Percentiles rank a stretch among this genome's conserved stretches.
These are phyloP conservation scores for Endotrypanum monterogeii DNA, from an alignment of 208 protist genomes.

Conservation along the genomic window DNA sequence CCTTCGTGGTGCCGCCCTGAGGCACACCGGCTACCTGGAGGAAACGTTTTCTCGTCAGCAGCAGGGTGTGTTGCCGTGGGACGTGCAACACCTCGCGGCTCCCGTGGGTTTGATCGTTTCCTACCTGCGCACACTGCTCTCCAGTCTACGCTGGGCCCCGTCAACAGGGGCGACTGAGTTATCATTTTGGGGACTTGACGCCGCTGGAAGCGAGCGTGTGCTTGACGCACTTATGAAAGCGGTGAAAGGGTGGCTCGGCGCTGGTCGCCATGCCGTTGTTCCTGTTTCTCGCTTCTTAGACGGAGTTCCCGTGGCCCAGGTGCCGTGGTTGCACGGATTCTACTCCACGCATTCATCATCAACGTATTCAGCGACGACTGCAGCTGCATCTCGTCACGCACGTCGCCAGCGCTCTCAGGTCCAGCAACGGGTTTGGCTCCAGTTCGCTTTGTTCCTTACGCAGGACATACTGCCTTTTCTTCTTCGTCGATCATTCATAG, in stretches of 20 bases:
- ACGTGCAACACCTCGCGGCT: constrained; percentile 25
- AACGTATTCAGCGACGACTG: constrained; percentile 8
- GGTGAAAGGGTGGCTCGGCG: constrained; percentile 50
- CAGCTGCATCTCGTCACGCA: constrained; percentile 16
- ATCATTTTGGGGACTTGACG: constrained; percentile 51
- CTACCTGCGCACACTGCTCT: constrained; percentile 51
- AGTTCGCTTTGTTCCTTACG: constrained; percentile 67
- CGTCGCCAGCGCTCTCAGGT: constrained; percentile 48
- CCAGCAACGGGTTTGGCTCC: constrained; percentile 70
- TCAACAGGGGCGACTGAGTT: too few species aligned
- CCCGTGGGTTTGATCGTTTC: constrained; percentile 47
- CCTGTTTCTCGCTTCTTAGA: constrained; percentile 55
- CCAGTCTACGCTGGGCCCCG: constrained; percentile 26
- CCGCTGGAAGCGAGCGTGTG: constrained; percentile 12
- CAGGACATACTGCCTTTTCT: constrained; percentile 71
- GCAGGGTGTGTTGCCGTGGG: constrained; percentile 3
- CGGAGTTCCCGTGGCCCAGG: constrained; percentile 43
- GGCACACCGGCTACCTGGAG: constrained; percentile 55
- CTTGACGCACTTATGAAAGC: constrained; percentile 33
- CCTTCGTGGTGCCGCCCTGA: constrained; percentile 57
- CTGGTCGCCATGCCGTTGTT: constrained; percentile 47
- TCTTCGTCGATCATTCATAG: constrained; percentile 52
- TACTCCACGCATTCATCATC: constrained; percentile 27
- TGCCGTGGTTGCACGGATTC: constrained; percentile 71
- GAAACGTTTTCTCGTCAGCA: constrained; percentile 23